Evolutionary conservation across 2,329 filamentous ascomycete species (phyloP), one percentile per base, ranked within the genome.

Genomic region (Sordariomycetes sp.): DNA sequence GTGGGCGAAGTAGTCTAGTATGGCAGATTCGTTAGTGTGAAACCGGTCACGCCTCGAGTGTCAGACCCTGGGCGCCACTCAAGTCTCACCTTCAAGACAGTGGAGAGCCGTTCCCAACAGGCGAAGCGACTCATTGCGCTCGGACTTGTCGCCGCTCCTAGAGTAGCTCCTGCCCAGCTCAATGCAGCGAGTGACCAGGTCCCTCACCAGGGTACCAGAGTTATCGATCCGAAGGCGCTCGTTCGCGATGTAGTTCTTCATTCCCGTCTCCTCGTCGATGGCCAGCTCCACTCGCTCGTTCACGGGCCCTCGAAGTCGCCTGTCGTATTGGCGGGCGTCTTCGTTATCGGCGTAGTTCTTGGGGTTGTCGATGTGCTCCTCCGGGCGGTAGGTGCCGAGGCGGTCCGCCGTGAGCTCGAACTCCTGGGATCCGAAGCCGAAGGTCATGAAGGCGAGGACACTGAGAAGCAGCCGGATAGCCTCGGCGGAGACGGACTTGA

Each of bases 191-290:
- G 78, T 73, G 62, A 96, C 89, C 1, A 95, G 82, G 61, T 81
- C 79, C 57, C 89, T 83, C 60, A 96, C 82, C 66, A 95, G 84
- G 54, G 79, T 77, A 59, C 91, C 88, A 54, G 90, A 96, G 52
- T 88, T 96, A 73, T 88, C 89, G 69, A 95, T 94, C 53, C 83
- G 82, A 59, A 80, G 74, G 55, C 82, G 76, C 70, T 97, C 92
- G 62, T 91, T 91, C 46, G 92, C 90, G 71, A 97, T 97, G 73
- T 97, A 97, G 70, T 92, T 94, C 76, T 97, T 97, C 74, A 96
- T 78, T 64, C 88, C 88, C 6, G 86, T 87, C 58, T 83, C 75
- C 1, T 82, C 79, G 65, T 97, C 90, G 65, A 97, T 81, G 53
- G 81, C 82, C 40, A 97, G 79, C 74, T 97, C 93, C 55, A 83